Base-by-base conservation (phyloP, 2,329 filamentous ascomycete genomes). In the Epichloe hybrida region DNA sequence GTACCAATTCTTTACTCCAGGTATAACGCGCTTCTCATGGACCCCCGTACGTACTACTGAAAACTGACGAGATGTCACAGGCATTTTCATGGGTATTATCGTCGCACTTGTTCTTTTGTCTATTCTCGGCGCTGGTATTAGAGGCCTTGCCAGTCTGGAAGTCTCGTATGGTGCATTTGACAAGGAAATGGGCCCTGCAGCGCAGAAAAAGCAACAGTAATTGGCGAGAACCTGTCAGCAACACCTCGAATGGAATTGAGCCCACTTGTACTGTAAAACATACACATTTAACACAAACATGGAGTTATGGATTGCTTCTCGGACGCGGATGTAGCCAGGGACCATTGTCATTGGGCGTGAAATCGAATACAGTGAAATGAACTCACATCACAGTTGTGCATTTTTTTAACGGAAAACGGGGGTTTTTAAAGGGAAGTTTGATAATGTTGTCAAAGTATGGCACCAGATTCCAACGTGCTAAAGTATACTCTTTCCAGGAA, bases 91-190 rank as follows among this genome's bases (percentile, higher is more conserved):
- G 85, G 85, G 80, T 31, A 70, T 95, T 20, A 64, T 90, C 38
- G 82, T 82, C 21, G 71, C 79, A 3, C 65, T 93, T 17, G 66
- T 95, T 39, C 75, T 95, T 46, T 69, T 95, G 54, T 71, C 79
- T 31, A 90, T 97, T 57, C 72, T 95, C 5, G 83, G 84, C 57
- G 83, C 90, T 51, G 93, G 85, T 13, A 70, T 97, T 50, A 79
- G 69, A 53, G 89, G 86, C 13, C 74, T 97, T 12, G 73, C 79
- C 6, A 91, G 88, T 58, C 75, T 98, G 17, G 77, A 96, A 66
- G 88, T 97, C 34, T 86, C 88, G 1, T 97, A 97, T 66, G 88
- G 86, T 55, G 89, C 93, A 2, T 98, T 97, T 64, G 91, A 94
- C 65, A 96, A 95, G 74, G 91, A 96, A 59, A 95, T 88, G 75